Conservation (phyloP, 805 yeast species). For the Candida silvicultrix region DNA sequence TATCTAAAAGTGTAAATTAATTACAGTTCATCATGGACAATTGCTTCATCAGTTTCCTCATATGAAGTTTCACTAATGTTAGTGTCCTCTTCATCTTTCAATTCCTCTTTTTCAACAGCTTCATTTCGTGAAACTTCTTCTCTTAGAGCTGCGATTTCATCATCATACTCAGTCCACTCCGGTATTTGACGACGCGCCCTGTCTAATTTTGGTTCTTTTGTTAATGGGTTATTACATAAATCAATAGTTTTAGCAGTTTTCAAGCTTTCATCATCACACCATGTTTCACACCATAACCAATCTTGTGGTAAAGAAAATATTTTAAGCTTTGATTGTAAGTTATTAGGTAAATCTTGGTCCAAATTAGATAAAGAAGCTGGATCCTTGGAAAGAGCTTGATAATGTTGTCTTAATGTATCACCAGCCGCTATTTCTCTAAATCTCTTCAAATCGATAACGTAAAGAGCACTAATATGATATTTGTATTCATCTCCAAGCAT, state of each 20-base stretch:
- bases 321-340: slow-evolving; percentile 60
- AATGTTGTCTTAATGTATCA: slow-evolving; percentile 74
- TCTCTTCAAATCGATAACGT: slow-evolving; percentile 65
- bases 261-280: slow-evolving; percentile 69
- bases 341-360: slow-evolving; percentile 93
- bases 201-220: slow-evolving; percentile 73
- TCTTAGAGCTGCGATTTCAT: slow-evolving; percentile 35
- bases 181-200: slow-evolving; percentile 71
- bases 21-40: background rate
- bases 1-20: too few species aligned
- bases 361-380: slow-evolving; percentile 73
- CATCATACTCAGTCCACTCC: slow-evolving; percentile 69
- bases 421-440: slow-evolving; percentile 71
- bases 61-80: background rate
- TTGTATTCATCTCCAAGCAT: slow-evolving; percentile 43
- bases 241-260: slow-evolving; percentile 71
- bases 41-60: background rate
- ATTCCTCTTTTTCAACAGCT: background rate
- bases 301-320: slow-evolving; percentile 73
- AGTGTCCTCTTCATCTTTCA: background rate
- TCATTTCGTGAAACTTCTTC: slow-evolving; percentile 7
- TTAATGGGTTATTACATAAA: slow-evolving; percentile 76
- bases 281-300: slow-evolving; percentile 93
- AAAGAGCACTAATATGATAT: slow-evolving; percentile 81
- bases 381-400: slow-evolving; percentile 76